Percentiles rank a stretch among this genome's conserved stretches.
Evolutionary conservation across 345 rosid species (phyloP).

Genomic region (Reutealis trisperma): DNA sequence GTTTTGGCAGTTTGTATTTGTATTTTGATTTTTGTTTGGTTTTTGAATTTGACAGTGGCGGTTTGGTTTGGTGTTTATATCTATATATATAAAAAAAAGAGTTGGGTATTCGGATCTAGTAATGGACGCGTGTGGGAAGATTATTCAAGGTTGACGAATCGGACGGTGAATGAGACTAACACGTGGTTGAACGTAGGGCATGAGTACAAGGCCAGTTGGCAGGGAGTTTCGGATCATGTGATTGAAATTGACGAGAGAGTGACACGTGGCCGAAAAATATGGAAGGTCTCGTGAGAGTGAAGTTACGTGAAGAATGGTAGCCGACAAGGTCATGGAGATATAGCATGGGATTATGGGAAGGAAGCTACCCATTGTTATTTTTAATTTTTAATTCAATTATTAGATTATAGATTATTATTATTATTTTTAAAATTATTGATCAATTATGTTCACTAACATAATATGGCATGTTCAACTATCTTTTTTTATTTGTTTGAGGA

Average conservation of each 20-base stretch:
- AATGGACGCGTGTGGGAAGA: constrained; percentile 19
- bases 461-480: no score
- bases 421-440: no score
- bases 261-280: constrained; percentile 38
- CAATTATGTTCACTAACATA: no score
- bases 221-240: constrained; percentile 16
- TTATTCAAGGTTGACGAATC: background rate
- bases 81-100: background rate
- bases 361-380: constrained; percentile 7
- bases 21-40: constrained; percentile 11
- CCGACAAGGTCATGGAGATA: constrained; percentile 36
- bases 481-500: no score
- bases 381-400: no score
- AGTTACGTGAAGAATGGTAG: constrained; percentile 33
- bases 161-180: background rate
- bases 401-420: no score
- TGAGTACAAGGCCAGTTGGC: constrained; percentile 23
- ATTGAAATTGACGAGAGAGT: background rate
- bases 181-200: background rate
- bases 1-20: constrained; percentile 15
- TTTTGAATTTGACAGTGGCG: background rate
- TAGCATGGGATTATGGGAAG: constrained; percentile 24
- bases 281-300: constrained; percentile 32
- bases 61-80: background rate
- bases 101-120: background rate